Percentiles rank a stretch among this genome's conserved stretches.
These are phyloP conservation scores for Hypoxylon fragiforme DNA, from an alignment of 495 filamentous ascomycete species.

Conservation along the genomic window DNA sequence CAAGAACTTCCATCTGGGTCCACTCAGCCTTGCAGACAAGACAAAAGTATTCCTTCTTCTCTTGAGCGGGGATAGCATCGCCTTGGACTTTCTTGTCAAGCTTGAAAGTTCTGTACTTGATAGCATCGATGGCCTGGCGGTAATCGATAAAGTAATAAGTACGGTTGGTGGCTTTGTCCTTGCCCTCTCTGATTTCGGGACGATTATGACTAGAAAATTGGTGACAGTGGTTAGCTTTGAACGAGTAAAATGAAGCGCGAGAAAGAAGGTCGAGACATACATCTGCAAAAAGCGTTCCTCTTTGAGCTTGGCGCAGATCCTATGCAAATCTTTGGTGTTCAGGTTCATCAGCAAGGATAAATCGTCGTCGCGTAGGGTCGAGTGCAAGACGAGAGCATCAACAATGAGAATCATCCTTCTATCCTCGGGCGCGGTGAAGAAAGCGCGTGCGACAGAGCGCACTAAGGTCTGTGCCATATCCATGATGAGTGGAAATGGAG, in stretches of 20 bases:
- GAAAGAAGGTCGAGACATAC: conserved; percentile 49
- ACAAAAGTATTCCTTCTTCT: conserved; percentile 90
- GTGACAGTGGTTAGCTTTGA: conserved; percentile 3
- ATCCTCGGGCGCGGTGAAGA: conserved; percentile 64
- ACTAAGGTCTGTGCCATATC: conserved; percentile 87
- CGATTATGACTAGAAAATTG: conserved; percentile 66
- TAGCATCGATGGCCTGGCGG: conserved; percentile 89
- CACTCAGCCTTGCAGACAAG: conserved; percentile 76
- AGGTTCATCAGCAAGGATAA: conserved; percentile 81
- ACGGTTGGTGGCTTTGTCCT: conserved; percentile 76
- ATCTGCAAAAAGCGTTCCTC: conserved; percentile 86
- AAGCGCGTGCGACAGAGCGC: conserved; percentile 84
- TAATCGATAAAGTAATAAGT: conserved; percentile 98
- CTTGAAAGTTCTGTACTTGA: conserved; percentile 89
- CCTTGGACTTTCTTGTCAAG: conserved; percentile 83
- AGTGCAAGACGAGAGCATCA: conserved; percentile 91
- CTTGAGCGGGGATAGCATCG: conserved; percentile 74
- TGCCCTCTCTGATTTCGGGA: conserved; percentile 75
- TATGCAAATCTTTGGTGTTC: conserved; percentile 86
- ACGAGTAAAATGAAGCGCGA: conserved; percentile 1
- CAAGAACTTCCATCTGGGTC: conserved; percentile 84
- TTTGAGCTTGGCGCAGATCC: conserved; percentile 76
- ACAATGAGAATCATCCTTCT: conserved; percentile 86
- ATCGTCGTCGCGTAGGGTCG: conserved; percentile 84
- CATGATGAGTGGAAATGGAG: conserved; percentile 60